Percentiles rank a stretch among this genome's conserved stretches.
phyloP scores from a whole-genome alignment of 1,284 basidiomycete genomes.

The Calocybe gambosa region DNA sequence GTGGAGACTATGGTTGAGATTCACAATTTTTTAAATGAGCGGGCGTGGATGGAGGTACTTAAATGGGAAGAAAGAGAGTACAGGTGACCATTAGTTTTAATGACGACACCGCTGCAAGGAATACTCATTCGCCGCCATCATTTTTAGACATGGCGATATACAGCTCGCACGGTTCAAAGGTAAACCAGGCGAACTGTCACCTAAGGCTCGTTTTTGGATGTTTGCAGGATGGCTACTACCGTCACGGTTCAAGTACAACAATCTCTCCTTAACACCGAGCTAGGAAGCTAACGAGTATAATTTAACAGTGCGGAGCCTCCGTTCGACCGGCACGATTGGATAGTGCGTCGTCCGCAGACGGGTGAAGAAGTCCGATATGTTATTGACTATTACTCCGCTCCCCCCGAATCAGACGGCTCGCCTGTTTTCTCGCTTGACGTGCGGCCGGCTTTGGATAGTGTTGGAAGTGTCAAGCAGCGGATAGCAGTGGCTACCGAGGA shows the following conservation, averaged over 20 bases:
- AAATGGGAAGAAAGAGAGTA: slow-evolving; percentile 83
- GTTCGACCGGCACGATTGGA: slow-evolving; percentile 99
- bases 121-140: slow-evolving; percentile 2
- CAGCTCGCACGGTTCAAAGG: slow-evolving; percentile 86
- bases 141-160: slow-evolving; percentile 41
- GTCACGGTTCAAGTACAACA: slow-evolving; percentile 71
- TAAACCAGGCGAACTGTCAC: slow-evolving; percentile 82
- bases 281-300: background rate
- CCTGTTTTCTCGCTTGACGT: slow-evolving; percentile 93
- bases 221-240: slow-evolving; percentile 87
- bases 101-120: background rate
- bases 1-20: slow-evolving; percentile 97
- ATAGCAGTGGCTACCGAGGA: slow-evolving; percentile 69
- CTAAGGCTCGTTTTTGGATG: slow-evolving; percentile 84
- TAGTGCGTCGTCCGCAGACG: slow-evolving; percentile 71
- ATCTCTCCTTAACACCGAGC: background rate
- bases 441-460: slow-evolving; percentile 79
- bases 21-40: slow-evolving; percentile 97
- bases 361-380: slow-evolving; percentile 86
- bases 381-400: slow-evolving; percentile 94
- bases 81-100: slow-evolving; percentile 35
- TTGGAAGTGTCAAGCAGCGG: slow-evolving; percentile 67
- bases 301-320: slow-evolving; percentile 75
- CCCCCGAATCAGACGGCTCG: slow-evolving; percentile 78
- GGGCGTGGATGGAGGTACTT: slow-evolving; percentile 93